Evolutionary conservation across 257 asterid genomes (phyloP), one percentile per base, ranked within the genome.

Genomic region (Thymus quinquecostatus): DNA sequence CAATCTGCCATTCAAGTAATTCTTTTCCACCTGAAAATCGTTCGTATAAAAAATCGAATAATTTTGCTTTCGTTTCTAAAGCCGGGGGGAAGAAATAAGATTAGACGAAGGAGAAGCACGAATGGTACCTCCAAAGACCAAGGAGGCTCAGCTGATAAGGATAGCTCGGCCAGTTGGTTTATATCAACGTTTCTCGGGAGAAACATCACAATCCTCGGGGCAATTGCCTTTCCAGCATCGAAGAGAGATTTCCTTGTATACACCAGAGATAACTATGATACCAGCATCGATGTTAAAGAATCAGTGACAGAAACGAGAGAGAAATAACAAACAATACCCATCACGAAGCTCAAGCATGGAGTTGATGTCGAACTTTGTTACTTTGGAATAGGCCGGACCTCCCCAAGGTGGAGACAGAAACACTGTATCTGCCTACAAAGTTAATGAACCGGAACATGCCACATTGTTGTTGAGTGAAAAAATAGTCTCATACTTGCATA

Each of bases 331-430:
- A 66, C 49, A 67, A 59, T 85, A 94, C 99, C 99, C 99, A n/a
- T 88, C 87, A 63, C 64, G 84, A 14, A 98, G 98, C 87, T 77
- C 84, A 64, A 92, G 97, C 99, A 95, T 95, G 50, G 81, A 79
- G 74, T 78, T 77, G 70, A 95, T 83, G 75, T 92, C 96, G 56
- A 88, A 92, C 72, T 68, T 86, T 78, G 83, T 71, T 56, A 82
- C 93, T 84, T 86, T 92, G 66, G 85, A 59, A 78, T 95, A 95
- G 77, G 81, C 89, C 49, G 98, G 99, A 72, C 99, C 99, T 43
- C 99, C 99, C 97, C 98, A 95, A 10, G 99, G 99, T 13, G 99
- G 99, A 58, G 99, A 95, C 90, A 92, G 78, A 70, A 88, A 92
- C 27, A 92, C 96, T 0, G 83, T 75, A 64, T 92, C 83, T 43